phyloP scores from a whole-genome alignment of 495 filamentous ascomycete species.

The Penicillium roqueforti region DNA sequence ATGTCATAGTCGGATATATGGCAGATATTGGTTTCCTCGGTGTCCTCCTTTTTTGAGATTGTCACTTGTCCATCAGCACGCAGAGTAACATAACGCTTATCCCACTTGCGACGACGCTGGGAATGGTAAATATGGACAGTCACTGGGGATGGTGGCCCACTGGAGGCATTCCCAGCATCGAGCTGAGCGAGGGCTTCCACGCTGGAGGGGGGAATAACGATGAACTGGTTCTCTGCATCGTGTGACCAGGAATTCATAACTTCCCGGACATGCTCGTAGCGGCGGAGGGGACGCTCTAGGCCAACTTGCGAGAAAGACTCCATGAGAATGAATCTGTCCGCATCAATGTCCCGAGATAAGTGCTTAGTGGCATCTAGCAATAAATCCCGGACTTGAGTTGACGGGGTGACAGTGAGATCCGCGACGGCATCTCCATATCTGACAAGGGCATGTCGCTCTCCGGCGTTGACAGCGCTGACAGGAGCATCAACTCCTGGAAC shows the following conservation, averaged over 20 bases:
- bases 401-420: constrained; percentile 61
- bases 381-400: constrained; percentile 71
- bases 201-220: constrained; percentile 52
- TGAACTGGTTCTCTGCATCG: constrained; percentile 66
- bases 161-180: constrained; percentile 50
- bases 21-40: constrained; percentile 64
- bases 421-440: constrained; percentile 60
- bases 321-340: constrained; percentile 59
- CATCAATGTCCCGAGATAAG: constrained; percentile 55
- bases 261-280: constrained; percentile 83
- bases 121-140: constrained; percentile 75
- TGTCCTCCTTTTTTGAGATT: constrained; percentile 61
- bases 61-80: constrained; percentile 70
- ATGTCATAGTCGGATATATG: constrained; percentile 94
- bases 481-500: constrained; percentile 74
- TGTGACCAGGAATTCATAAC: constrained; percentile 89
- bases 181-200: constrained; percentile 45
- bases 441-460: constrained; percentile 67
- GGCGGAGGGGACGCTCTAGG: constrained; percentile 78
- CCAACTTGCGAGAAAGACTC: constrained; percentile 73
- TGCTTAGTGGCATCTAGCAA: constrained; percentile 53
- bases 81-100: constrained; percentile 76
- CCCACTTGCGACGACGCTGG: constrained; percentile 76
- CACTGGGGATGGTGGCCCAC: constrained; percentile 54
- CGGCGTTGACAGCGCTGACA: constrained; percentile 77